These are phyloP conservation scores for Komagataella pastoris DNA, from an alignment of 805 yeast species.

Conservation along the genomic window DNA sequence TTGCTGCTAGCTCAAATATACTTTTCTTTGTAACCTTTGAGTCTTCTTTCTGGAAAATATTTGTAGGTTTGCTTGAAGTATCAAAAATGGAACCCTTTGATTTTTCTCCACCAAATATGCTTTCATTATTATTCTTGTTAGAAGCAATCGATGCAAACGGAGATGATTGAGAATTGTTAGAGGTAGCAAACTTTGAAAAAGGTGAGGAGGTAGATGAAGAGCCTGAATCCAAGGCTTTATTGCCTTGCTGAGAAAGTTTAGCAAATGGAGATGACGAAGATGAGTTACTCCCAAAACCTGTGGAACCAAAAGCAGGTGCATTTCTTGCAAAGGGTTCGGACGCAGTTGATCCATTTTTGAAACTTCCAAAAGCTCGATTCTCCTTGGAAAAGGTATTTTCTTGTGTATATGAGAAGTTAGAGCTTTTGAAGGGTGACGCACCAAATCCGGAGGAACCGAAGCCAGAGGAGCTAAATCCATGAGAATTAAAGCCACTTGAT, in stretches of 20 bases:
- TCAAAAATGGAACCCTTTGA: not conserved
- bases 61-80: not conserved
- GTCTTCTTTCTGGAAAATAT: not conserved
- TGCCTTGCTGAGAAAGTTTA: conserved; percentile 4
- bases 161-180: conserved; percentile 5
- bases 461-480: conserved; percentile 3
- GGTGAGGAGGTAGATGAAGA: conserved; percentile 1
- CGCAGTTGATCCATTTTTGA: not conserved
- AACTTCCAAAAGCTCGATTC: conserved; percentile 8
- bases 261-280: not conserved
- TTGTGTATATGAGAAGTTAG: conserved; percentile 2
- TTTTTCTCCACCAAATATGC: not conserved
- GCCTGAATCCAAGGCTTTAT: conserved; percentile 8
- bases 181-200: not conserved
- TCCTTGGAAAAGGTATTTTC: conserved; percentile 5
- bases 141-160: conserved; percentile 5
- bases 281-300: conserved; percentile 8
- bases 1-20: not conserved
- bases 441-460: conserved; percentile 10
- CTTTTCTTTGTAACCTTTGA: not conserved
- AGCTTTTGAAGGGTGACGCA: conserved; percentile 5
- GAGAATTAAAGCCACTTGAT: conserved; percentile 7
- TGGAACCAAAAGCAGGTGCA: conserved; percentile 13
- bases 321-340: not conserved
- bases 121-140: not conserved